Evolutionary conservation across 257 asterid genomes (phyloP).

Genomic region (Petrea volubilis): DNA sequence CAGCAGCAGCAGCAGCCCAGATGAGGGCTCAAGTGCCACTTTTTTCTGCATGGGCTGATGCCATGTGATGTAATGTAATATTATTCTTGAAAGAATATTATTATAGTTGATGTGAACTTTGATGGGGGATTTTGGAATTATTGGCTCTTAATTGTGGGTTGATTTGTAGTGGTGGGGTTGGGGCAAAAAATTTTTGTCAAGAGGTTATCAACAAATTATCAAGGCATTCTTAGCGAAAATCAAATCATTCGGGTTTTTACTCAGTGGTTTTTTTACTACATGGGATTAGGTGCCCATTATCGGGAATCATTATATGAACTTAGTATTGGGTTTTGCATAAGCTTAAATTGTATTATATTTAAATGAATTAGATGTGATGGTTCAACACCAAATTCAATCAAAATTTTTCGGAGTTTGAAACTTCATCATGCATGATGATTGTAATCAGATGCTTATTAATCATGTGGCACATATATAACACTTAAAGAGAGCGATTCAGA

Average conservation of each 20-base stretch:
- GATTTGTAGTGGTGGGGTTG: neutral
- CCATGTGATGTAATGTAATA: slow-evolving; percentile 34
- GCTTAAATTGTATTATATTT: too few relatives aligned
- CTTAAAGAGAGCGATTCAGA: too few relatives aligned
- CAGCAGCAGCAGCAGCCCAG: slow-evolving; percentile 31
- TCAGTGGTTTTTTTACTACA: neutral
- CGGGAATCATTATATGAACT: too few relatives aligned
- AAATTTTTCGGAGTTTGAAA: too few relatives aligned
- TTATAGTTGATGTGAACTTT: slow-evolving; percentile 1
- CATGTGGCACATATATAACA: too few relatives aligned
- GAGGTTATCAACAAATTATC: neutral
- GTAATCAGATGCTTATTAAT: too few relatives aligned
- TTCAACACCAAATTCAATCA: too few relatives aligned
- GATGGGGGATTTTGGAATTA: neutral
- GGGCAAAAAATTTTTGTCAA: too few relatives aligned
- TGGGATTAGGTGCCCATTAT: too few relatives aligned
- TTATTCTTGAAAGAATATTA: neutral
- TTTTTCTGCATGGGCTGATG: slow-evolving; percentile 67
- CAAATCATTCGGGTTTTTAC: neutral
- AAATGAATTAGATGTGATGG: too few relatives aligned
- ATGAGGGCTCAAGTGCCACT: slow-evolving; percentile 61
- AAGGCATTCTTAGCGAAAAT: neutral
- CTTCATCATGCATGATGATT: too few relatives aligned
- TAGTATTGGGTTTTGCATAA: too few relatives aligned
- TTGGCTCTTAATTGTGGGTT: neutral